Evolutionary conservation across 2,329 filamentous ascomycete species (phyloP), one percentile per base, ranked within the genome.

Genomic region (Dothideomycetes sp.): DNA sequence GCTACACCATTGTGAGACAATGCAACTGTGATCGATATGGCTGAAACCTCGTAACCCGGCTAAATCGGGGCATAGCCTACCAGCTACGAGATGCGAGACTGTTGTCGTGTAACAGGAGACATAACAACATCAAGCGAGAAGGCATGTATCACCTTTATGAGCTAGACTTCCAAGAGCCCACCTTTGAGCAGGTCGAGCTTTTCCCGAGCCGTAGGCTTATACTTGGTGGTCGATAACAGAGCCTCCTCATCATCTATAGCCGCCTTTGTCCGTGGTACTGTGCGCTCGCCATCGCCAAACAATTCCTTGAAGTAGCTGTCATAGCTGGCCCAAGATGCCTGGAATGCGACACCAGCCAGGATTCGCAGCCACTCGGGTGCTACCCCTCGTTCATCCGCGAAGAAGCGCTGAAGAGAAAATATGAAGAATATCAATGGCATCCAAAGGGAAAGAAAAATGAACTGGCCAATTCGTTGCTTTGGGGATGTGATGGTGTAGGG

Each of bases 241-340:
- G 18, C 19, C 31, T 32, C 3, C 11, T 30, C 17, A 30, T 16
- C 36, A n/a, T n/a, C n/a, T n/a, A n/a, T n/a, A n/a, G n/a, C 37
- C 42, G 8, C 52, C 4, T 47, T 43, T 7, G 46, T 50, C 40
- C 55, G 51, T 12, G 51, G 46, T 8, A 68, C 53, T 1, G 73
- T 78, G 49, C 75, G 74, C 68, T 96, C 89, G 0, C 91, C 91
- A 54, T 96, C 84, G 1, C 89, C 89, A 66, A 93, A 95, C 0
- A 80, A 31, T 1, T 61, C 64, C 57, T 76, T 79, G 48, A 81
- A 80, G 14, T 75, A 54, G 0, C 37, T 44, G 61, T 86, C 81
- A 60, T 87, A 85, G 34, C 61, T 70, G 34, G 49, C 52, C 83
- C 82, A 88, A 49, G 78, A 60, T 0, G 67, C 55, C 2, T 62